phyloP scores from a whole-genome alignment of 2,329 filamentous ascomycete genomes.

The Zarea fungicola region DNA sequence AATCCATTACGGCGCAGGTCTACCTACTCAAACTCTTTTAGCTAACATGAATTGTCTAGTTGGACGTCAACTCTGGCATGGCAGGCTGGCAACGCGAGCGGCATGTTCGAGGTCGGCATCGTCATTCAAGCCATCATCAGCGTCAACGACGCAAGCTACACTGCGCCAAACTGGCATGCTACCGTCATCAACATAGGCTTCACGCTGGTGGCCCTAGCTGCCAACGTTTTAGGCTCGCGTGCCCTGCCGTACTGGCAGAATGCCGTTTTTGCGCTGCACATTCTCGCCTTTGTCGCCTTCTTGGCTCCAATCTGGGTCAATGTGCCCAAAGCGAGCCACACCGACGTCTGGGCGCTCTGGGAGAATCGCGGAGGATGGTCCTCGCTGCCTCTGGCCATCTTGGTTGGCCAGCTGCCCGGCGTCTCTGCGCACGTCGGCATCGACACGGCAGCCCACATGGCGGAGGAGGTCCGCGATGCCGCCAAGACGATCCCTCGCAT shows the following conservation, averaged over 20 bases:
- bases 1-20: no score
- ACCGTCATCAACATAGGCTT: slow-evolving; percentile 13
- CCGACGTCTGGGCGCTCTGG: slow-evolving; percentile 15
- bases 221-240: slow-evolving; percentile 11
- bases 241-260: slow-evolving; percentile 16
- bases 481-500: slow-evolving; percentile 13
- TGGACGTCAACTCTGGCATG: slow-evolving; percentile 17
- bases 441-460: slow-evolving; percentile 16
- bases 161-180: slow-evolving; percentile 14
- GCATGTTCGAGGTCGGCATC: slow-evolving; percentile 14
- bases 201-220: slow-evolving; percentile 7
- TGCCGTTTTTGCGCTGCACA: slow-evolving; percentile 14
- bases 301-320: slow-evolving; percentile 17
- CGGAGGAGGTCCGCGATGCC: slow-evolving; percentile 17
- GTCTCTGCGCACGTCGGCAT: slow-evolving; percentile 13
- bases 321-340: slow-evolving; percentile 10
- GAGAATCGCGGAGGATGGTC: slow-evolving; percentile 16
- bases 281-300: slow-evolving; percentile 14
- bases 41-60: background rate
- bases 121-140: slow-evolving; percentile 16
- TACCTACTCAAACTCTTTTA: no score
- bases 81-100: slow-evolving; percentile 16
- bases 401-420: slow-evolving; percentile 16
- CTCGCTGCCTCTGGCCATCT: slow-evolving; percentile 8
- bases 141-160: slow-evolving; percentile 13